Conservation (phyloP, 176 grass and related monocot species). For the Eleusine indica region DNA sequence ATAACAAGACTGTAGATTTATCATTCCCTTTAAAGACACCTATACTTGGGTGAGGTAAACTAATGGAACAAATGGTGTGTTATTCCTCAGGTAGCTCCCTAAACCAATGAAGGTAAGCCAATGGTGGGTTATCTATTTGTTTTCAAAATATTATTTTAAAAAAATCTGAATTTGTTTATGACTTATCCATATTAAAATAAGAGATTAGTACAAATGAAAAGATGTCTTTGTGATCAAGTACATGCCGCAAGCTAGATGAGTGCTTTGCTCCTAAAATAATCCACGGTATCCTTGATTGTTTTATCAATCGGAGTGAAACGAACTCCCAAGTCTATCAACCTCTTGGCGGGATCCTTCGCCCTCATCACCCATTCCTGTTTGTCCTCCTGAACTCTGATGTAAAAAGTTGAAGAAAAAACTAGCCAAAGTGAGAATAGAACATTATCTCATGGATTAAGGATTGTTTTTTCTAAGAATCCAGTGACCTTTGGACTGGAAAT, state of each 20-base stretch:
- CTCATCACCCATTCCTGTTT: slow-evolving; percentile 53
- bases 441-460: neutral
- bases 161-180: no score
- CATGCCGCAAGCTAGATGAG: slow-evolving; percentile 38
- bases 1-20: no score
- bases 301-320: slow-evolving; percentile 47
- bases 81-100: no score
- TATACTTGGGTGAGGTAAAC: no score
- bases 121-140: no score
- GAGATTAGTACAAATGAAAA: no score
- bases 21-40: no score
- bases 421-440: neutral
- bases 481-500: slow-evolving; percentile 41
- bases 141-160: no score
- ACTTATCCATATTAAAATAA: no score
- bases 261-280: slow-evolving; percentile 56
- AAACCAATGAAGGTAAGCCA: no score
- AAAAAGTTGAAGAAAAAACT: neutral
- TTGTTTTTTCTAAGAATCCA: neutral
- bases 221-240: neutral
- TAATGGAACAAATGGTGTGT: no score
- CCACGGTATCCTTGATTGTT: slow-evolving; percentile 47
- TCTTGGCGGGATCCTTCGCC: slow-evolving; percentile 44
- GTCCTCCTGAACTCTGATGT: slow-evolving; percentile 51
- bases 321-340: slow-evolving; percentile 54